These are phyloP conservation scores for Mycena kentingensis DNA, from an alignment of 768 basidiomycete species.

Conservation along the genomic window DNA sequence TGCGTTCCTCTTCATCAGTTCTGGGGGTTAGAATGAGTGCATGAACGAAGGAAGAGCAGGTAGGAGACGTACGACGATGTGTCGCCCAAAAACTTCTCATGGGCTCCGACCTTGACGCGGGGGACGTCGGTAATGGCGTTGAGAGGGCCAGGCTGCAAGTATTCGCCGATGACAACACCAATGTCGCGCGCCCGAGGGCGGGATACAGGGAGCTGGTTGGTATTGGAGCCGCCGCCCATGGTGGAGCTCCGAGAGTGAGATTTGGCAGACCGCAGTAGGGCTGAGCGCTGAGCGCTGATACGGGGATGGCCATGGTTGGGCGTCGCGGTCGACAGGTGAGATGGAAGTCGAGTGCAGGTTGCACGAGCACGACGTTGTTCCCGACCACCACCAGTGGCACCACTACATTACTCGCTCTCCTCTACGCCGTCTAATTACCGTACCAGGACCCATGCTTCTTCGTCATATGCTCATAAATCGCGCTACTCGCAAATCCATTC, in stretches of 20 bases:
- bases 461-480: slow-evolving; percentile 24
- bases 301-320: too few species aligned
- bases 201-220: too few species aligned
- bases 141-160: slow-evolving; percentile 12
- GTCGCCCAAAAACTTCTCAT: slow-evolving; percentile 15
- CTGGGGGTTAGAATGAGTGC: background rate
- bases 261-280: too few species aligned
- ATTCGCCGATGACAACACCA: slow-evolving; percentile 14
- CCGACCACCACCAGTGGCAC: too few species aligned
- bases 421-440: background rate
- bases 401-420: too few species aligned
- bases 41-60: background rate
- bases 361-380: too few species aligned
- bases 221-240: background rate
- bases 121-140: slow-evolving; percentile 21
- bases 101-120: slow-evolving; percentile 16
- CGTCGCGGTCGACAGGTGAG: too few species aligned
- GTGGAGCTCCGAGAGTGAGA: too few species aligned
- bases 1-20: slow-evolving; percentile 12
- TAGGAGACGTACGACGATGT: slow-evolving; percentile 5
- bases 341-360: too few species aligned
- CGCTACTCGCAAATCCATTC: background rate
- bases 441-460: slow-evolving; percentile 9
- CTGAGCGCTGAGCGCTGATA: too few species aligned
- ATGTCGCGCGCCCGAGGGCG: slow-evolving; percentile 20